Evolutionary conservation across 768 basidiomycete species (phyloP).

Genomic region (Mycena crocata): DNA sequence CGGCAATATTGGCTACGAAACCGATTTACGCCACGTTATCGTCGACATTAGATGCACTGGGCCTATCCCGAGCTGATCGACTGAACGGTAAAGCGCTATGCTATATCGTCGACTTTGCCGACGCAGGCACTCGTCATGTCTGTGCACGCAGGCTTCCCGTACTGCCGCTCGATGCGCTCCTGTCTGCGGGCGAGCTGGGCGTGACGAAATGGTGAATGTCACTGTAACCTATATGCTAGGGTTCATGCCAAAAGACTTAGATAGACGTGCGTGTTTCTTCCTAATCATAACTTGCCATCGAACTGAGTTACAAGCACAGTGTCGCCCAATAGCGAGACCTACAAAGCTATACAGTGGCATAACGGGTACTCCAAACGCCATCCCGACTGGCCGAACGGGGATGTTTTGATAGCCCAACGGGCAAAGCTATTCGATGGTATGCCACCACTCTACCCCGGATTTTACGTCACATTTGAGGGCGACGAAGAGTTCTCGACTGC

Average conservation of each 20-base stretch:
- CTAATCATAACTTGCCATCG: neutral
- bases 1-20: neutral
- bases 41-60: conserved; percentile 1
- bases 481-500: neutral
- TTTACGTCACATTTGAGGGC: neutral
- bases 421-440: neutral
- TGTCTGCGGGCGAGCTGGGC: neutral
- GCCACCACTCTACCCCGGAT: neutral
- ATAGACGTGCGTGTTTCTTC: neutral
- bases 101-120: conserved; percentile 17
- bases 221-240: neutral
- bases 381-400: neutral
- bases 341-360: neutral
- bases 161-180: neutral
- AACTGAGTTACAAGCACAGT: neutral
- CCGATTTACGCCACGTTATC: conserved; percentile 1
- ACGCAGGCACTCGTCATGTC: neutral
- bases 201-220: neutral
- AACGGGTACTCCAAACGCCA: neutral
- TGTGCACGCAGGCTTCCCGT: conserved; percentile 11
- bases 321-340: neutral
- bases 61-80: neutral
- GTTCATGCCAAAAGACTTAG: neutral
- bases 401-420: neutral
- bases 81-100: conserved; percentile 5